Evolutionary conservation across 2,329 filamentous ascomycete genomes (phyloP).

Genomic region (Fusarium azukiicola): DNA sequence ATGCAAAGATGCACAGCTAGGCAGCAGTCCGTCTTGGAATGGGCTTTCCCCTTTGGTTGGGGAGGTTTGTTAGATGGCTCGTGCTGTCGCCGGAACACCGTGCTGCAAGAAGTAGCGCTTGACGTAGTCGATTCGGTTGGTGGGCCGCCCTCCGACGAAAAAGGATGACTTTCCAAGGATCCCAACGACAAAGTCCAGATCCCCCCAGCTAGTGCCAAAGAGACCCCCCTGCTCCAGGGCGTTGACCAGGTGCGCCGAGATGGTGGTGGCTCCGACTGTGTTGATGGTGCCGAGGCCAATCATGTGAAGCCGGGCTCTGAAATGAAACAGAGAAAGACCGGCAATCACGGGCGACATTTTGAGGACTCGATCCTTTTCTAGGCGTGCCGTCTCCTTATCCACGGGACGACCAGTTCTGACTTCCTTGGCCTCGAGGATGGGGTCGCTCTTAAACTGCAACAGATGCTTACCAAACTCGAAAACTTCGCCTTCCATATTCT

Average conservation of each 20-base stretch:
- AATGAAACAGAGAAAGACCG: background rate
- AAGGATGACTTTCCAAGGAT: conserved; percentile 59
- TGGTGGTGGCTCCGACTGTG: background rate
- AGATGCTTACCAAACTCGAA: too few relatives aligned
- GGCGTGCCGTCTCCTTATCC: too few relatives aligned
- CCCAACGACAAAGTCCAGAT: conserved; percentile 62
- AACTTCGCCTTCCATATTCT: too few relatives aligned
- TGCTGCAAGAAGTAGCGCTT: conserved; percentile 64
- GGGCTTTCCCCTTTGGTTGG: too few relatives aligned
- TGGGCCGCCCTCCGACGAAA: conserved; percentile 63
- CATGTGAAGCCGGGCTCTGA: background rate
- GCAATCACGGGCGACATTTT: background rate
- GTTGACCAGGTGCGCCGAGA: conserved; percentile 19
- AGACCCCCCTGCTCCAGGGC: conserved; percentile 50
- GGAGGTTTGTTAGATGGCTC: too few relatives aligned
- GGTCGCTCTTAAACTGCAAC: too few relatives aligned
- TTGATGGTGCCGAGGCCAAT: background rate
- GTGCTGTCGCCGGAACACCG: conserved; percentile 49
- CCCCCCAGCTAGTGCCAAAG: conserved; percentile 58
- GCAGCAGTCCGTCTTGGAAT: too few relatives aligned
- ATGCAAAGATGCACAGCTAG: too few relatives aligned
- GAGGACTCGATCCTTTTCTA: background rate
- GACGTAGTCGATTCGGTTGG: conserved; percentile 57
- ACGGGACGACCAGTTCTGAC: too few relatives aligned
- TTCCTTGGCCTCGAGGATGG: background rate